These are phyloP conservation scores for Avicennia marina DNA, from an alignment of 257 asterid species.

Conservation along the genomic window DNA sequence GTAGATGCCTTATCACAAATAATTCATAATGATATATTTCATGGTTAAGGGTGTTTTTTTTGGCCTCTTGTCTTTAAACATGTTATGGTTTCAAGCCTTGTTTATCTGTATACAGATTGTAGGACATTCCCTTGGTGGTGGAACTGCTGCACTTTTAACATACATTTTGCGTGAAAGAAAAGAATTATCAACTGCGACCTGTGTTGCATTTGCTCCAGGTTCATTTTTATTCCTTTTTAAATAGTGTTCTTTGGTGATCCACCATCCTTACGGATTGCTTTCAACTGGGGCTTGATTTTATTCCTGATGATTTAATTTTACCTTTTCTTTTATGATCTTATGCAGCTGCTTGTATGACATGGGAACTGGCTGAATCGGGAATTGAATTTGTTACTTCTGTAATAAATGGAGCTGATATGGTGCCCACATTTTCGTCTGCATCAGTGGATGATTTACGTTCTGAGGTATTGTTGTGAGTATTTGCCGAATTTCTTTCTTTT, in stretches of 20 bases:
- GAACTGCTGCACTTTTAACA: slow-evolving; percentile 87
- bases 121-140: slow-evolving; percentile 98
- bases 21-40: neutral
- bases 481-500: neutral
- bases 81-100: slow-evolving; percentile 8
- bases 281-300: neutral
- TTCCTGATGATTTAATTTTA: neutral
- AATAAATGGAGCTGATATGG: slow-evolving; percentile 94
- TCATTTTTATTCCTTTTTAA: slow-evolving; percentile 2
- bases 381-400: slow-evolving; percentile 68
- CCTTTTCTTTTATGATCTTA: slow-evolving; percentile 14
- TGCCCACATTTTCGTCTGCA: slow-evolving; percentile 96
- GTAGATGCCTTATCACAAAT: neutral
- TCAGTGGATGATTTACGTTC: slow-evolving; percentile 94
- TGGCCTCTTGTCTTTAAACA: neutral
- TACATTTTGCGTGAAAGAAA: slow-evolving; percentile 83
- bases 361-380: slow-evolving; percentile 98
- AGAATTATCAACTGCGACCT: slow-evolving; percentile 72
- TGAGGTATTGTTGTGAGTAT: slow-evolving; percentile 52
- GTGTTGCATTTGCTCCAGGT: slow-evolving; percentile 99
- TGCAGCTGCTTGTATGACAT: slow-evolving; percentile 99
- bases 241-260: too few relatives aligned
- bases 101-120: slow-evolving; percentile 51
- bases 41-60: slow-evolving; percentile 10
- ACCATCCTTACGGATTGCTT: slow-evolving; percentile 3